Evolutionary conservation across 805 yeast genomes (phyloP).

Genomic region (Cyberlindnera xylosilytica): DNA sequence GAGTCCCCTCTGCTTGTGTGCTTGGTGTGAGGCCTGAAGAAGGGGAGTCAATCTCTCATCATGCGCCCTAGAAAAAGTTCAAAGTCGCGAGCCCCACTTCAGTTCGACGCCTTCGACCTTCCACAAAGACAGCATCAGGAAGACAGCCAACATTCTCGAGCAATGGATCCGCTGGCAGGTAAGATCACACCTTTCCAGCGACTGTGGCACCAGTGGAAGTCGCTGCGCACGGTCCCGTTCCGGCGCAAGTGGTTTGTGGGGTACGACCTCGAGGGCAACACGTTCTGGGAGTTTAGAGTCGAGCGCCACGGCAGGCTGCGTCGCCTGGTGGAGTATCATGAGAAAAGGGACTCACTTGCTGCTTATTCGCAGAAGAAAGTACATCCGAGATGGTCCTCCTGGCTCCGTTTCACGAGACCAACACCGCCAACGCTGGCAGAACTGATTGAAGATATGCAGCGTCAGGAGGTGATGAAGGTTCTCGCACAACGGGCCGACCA

Average conservation of each 20-base stretch:
- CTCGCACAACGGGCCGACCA: conserved; percentile 28
- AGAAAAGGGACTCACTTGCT: conserved; percentile 50
- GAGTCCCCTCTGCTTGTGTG: too few species aligned
- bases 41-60: too few species aligned
- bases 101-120: too few species aligned
- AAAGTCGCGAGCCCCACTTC: too few species aligned
- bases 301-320: conserved; percentile 51
- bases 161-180: conserved; percentile 47
- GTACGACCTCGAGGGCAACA: conserved; percentile 79
- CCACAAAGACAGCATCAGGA: too few species aligned
- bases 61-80: too few species aligned
- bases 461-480: conserved; percentile 50
- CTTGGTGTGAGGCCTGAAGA: background rate
- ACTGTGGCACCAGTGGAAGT: conserved; percentile 52
- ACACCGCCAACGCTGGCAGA: conserved; percentile 63
- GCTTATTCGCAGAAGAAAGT: conserved; percentile 31
- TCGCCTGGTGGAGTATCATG: conserved; percentile 58
- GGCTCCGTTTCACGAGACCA: conserved; percentile 67
- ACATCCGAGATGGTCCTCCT: conserved; percentile 75
- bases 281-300: conserved; percentile 77
- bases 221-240: conserved; percentile 64
- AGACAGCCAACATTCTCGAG: too few species aligned
- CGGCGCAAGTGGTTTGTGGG: conserved; percentile 61
- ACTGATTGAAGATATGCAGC: conserved; percentile 50
- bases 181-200: conserved; percentile 50